Evolutionary conservation across 495 filamentous ascomycete genomes (phyloP).

Genomic region (Neurospora sp.): DNA sequence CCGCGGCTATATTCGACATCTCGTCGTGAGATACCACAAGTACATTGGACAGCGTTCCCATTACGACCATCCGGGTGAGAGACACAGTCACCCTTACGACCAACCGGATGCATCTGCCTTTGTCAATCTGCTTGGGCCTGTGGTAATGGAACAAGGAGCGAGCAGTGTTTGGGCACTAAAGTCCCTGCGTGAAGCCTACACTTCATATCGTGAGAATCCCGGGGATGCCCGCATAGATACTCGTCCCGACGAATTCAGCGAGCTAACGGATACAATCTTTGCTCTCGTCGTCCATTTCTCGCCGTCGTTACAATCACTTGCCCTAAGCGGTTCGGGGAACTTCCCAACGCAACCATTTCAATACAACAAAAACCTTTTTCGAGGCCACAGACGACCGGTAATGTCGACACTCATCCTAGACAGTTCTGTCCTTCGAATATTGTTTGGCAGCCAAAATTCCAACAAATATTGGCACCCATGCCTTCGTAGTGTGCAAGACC

Average conservation of each 20-base stretch:
- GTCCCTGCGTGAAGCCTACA: not conserved
- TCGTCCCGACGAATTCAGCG: not conserved
- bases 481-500: not conserved
- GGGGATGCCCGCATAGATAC: not conserved
- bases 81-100: not conserved
- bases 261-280: not conserved
- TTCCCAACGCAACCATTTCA: not conserved
- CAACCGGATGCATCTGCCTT: not conserved
- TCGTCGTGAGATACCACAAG: not conserved
- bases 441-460: not conserved
- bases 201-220: not conserved
- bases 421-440: not conserved
- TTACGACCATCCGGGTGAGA: not conserved
- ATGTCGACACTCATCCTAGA: not conserved
- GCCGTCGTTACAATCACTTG: not conserved
- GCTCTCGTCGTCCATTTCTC: not conserved
- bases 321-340: not conserved
- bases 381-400: not conserved
- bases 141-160: not conserved
- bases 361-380: not conserved
- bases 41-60: not conserved
- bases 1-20: not conserved
- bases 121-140: not conserved
- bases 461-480: not conserved
- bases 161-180: not conserved